Evolutionary conservation across 495 filamentous ascomycete genomes (phyloP), one percentile per base, ranked within the genome.

Genomic region (Cercophora sp.): DNA sequence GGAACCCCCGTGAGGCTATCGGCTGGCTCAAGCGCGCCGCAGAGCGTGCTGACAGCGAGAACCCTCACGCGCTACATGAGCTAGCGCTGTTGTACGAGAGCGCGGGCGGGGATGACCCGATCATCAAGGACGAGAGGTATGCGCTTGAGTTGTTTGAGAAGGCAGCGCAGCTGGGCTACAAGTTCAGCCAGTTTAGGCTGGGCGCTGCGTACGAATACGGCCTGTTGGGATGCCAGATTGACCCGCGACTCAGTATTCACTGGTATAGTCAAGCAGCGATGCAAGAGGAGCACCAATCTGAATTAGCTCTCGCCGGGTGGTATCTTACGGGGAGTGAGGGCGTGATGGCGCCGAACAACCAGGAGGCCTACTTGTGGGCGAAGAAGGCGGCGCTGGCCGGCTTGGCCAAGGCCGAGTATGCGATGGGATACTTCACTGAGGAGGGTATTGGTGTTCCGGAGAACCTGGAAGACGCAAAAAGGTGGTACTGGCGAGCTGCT

Each of bases 401-500:
- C 5, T 70, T 96, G 27, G 80, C 85, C 4, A 97, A 97, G 75
- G 93, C 92, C 0, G 87, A 96, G 69, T 96, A 96, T 75, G 93
- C 93, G 0, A 91, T 98, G 89, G 93, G 93, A 2, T 96, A 96
- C 66, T 97, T 93, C 58, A 95, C 90, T 0, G 93, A 98, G 68
- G 86, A 90, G 25, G 93, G 93, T 0, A 96, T 98, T 56, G 93
- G 93, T n/a, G 82, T 86, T 44, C 76, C 83, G 23, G 81, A 86
- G 3, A 91, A 90, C 65, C 53, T 96, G 56, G 93, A 98, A 60
- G 93, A 96, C 71, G 93, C 92, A 16, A 96, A 96, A 74, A 80
- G 89, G 60, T 98, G 93, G 93, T 98, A 98, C 73, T 96, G 91
- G 81, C 81, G 91, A 70, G 90, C 93, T 73, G 93, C 93, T 70